Base-by-base conservation (phyloP, 23 red algal genomes). In the Agarophyton chilense region DNA sequence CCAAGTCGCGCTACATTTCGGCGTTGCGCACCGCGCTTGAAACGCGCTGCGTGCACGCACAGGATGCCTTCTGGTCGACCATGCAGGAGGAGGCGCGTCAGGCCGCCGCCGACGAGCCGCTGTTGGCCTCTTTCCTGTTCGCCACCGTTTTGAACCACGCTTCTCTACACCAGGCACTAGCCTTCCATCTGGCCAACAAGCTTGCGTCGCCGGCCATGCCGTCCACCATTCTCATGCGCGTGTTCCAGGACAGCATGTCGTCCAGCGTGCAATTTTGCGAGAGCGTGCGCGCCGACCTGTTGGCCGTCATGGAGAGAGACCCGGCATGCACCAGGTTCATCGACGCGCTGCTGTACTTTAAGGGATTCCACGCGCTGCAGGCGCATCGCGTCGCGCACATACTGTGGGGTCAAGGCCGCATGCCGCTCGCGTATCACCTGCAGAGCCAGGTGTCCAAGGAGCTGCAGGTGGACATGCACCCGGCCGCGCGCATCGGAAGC, bases 391-490 rank as follows among this genome's bases (percentile, higher is more conserved):
- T 98, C 8, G 90, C 93, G 34, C 96, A 98, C 61, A 81, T 54
- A 14, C 28, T 98, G 29, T 98, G 96, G 96, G 83, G 83, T 2
- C 61, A 92, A 26, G 75, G 83, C 16, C 90, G 92, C n/a, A 45
- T 74, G 5, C 82, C 96, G 16, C 57, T 95, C 21, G 96, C 96
- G 10, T 87, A 92, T 22, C 83, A 89, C 24, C 83, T 98, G 10
- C 92, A 98, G 40, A 82, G 78, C 46, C 96, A 98, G 44, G 90
- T 98, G 40, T 86, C 80, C 18, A 95, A 98, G 86, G 87, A 93
- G 49, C 86, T 98, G 43, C 96, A 98, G 67, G 92, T 98, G 13
- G 96, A 98, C 74, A 95, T 98, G 38, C 96, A 98, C 71, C 96
- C 96, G 18, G 93, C 90, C 18, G 96, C 92, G 12, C 56, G 55